Conservation (phyloP, 148 eudicot species). For the Diospyros kaki region DNA sequence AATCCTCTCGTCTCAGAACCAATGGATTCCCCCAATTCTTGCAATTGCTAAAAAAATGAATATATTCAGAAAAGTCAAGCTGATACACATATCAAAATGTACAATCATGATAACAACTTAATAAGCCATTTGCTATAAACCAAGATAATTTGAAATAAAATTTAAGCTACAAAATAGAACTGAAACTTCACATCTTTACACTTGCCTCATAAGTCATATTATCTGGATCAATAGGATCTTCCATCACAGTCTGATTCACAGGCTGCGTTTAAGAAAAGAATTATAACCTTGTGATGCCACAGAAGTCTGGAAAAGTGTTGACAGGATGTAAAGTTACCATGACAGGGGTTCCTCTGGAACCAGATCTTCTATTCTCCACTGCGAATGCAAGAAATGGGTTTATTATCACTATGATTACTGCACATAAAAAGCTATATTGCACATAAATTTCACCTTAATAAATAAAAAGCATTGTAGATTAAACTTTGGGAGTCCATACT, state of each 20-base stretch:
- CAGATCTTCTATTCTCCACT: slow-evolving; percentile 28
- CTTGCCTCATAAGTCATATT: slow-evolving; percentile 69
- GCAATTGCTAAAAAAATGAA: slow-evolving; percentile 50
- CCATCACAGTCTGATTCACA: slow-evolving; percentile 22
- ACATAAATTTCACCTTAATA: neutral
- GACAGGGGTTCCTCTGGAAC: slow-evolving; percentile 25
- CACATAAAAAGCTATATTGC: neutral
- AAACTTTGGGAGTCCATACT: neutral
- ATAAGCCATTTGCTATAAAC: neutral
- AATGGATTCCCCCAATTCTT: slow-evolving; percentile 55
- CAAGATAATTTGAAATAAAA: neutral
- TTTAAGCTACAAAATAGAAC: neutral
- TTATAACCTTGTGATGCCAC: neutral
- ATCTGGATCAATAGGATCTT: slow-evolving; percentile 63
- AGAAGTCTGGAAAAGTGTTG: slow-evolving; percentile 1
- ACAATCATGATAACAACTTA: neutral
- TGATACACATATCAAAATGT: slow-evolving; percentile 2
- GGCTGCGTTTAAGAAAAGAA: slow-evolving; percentile 27
- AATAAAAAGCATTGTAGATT: neutral
- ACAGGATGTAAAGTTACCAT: slow-evolving; percentile 29
- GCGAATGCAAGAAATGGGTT: slow-evolving; percentile 5
- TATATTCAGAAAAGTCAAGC: slow-evolving; percentile 3
- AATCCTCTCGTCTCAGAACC: slow-evolving; percentile 72
- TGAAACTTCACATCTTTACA: neutral
- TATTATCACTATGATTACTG: neutral